Evolutionary conservation across 164 flowering plant species (phyloP).

Genomic region (grape (Vitis vinifera)): ASM3070453v1 NC_081817.1:17191001-17191500

Average conservation of each 20-base stretch:
- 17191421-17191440: no score
- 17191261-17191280: constrained; percentile 95
- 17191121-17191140: constrained; percentile 41
- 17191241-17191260: constrained; percentile 73
- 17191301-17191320: constrained; percentile 88
- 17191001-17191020: constrained; percentile 97
- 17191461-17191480: neutral
- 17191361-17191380: no score
- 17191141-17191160: no score
- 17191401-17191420: no score
- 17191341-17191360: no score
- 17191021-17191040: constrained; percentile 94
- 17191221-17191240: constrained; percentile 64
- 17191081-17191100: constrained; percentile 62
- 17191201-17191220: no score
- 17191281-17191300: constrained; percentile 92
- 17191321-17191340: constrained; percentile 39
- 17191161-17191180: no score
- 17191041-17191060: constrained; percentile 73
- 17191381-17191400: no score
- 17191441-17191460: neutral
- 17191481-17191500: constrained; percentile 84
- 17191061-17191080: constrained; percentile 83
- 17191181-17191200: no score
- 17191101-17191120: constrained; percentile 55